Base-by-base conservation (phyloP, 2,329 filamentous ascomycete species). In the Colletotrichum camelliae region DNA sequence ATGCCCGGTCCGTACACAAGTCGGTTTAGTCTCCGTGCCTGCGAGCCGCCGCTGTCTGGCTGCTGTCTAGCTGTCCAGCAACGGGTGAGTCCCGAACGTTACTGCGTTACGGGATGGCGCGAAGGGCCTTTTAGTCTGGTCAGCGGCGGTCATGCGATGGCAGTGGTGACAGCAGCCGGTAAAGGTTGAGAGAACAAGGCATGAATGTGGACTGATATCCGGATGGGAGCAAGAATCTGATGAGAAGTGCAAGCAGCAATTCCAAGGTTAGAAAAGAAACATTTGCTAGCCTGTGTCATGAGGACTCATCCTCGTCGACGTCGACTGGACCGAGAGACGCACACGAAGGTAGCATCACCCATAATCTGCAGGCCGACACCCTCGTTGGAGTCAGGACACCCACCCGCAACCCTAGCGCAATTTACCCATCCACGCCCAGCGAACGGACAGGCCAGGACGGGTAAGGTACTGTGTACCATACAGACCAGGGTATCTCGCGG, bases 341-440 rank as follows among this genome's bases (percentile, higher is more conserved):
- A 58, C 21, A 39, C 66, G 31, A 43, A 29, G 52, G 52, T 21
- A 35, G 24, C 67, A 52, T 27, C 57, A 70, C 57, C 67, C 67
- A 70, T 52, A 70, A 70, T 70, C 67, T 70, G 57, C 67, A 70
- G 39, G 57, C 39, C 48, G 70, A 75, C 70, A 75, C 70, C 43
- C 70, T 69, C 64, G 69, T 72, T 75, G 73, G 69, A 74, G 64
- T 15, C 60, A 75, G 71, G 37, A 67, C 74, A 75, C 71, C 71
- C 74, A 76, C 70, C 65, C 70, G 70, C 72, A 70, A 75, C 60
- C 71, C 74, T 70, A 66, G 71, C 52, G 70, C 39, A 76, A 76
- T 62, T 75, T 70, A 71, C 71, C 71, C 71, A 67, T 61, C 39
- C 71, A 75, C 60, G 66, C 72, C 72, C 37, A 65, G 74, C 58